Conservation (phyloP, 768 basidiomycete genomes). For the Boletellus emodensis region DNA sequence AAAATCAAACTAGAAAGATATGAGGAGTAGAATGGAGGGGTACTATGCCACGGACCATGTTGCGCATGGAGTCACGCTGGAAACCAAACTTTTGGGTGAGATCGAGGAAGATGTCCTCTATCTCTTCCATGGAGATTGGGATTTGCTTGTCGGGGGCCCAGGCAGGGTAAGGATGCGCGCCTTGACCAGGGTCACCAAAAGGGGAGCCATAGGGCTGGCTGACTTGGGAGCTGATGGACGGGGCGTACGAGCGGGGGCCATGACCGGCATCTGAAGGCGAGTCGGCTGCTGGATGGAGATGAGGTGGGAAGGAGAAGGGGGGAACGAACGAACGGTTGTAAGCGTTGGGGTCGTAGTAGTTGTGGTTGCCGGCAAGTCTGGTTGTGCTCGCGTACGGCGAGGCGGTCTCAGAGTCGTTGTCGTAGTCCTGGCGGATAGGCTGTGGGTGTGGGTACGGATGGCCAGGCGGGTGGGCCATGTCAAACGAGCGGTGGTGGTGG, state of each 20-base stretch:
- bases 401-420: slow-evolving; percentile 46
- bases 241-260: slow-evolving; percentile 44
- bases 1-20: slow-evolving; percentile 76
- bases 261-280: slow-evolving; percentile 31
- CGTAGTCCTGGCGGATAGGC: slow-evolving; percentile 37
- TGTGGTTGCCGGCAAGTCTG: slow-evolving; percentile 45
- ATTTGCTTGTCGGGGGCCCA: slow-evolving; percentile 93
- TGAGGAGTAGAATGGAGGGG: slow-evolving; percentile 3
- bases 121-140: slow-evolving; percentile 96
- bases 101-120: slow-evolving; percentile 98
- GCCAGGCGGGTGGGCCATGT: slow-evolving; percentile 40
- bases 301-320: slow-evolving; percentile 1
- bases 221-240: slow-evolving; percentile 59
- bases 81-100: slow-evolving; percentile 99
- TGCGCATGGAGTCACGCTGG: slow-evolving; percentile 93
- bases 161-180: slow-evolving; percentile 81
- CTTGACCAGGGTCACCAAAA: slow-evolving; percentile 52
- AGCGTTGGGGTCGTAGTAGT: slow-evolving; percentile 29
- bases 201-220: slow-evolving; percentile 57
- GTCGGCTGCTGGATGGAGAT: slow-evolving; percentile 14
- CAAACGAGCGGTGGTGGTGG: slow-evolving; percentile 24
- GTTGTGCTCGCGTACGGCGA: slow-evolving; percentile 61
- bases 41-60: slow-evolving; percentile 58
- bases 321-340: slow-evolving; percentile 17
- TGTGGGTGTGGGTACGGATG: slow-evolving; percentile 28